Conservation (phyloP, 1,284 basidiomycete genomes). For the Sanghuangporus weigelae region DNA sequence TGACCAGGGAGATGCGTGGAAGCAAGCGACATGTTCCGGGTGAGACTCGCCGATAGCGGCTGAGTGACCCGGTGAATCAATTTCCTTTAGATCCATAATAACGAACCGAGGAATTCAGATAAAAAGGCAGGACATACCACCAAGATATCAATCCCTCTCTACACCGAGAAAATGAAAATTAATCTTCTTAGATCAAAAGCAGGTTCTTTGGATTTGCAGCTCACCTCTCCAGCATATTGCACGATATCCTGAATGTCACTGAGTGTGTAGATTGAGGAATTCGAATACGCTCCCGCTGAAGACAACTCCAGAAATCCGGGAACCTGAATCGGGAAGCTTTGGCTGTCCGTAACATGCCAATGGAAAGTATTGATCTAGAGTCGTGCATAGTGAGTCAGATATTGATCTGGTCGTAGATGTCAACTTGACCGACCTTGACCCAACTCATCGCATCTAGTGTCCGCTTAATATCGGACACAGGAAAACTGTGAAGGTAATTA, state of each 20-base stretch:
- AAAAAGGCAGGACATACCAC: constrained; percentile 27
- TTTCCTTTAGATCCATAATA: constrained; percentile 36
- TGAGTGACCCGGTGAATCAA: constrained; percentile 57
- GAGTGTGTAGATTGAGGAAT: constrained; percentile 50
- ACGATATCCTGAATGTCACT: constrained; percentile 61
- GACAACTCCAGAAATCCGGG: constrained; percentile 60
- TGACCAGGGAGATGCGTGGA: constrained; percentile 24
- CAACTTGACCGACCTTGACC: constrained; percentile 59
- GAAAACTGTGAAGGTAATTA: constrained; percentile 42
- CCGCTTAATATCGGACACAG: constrained; percentile 60
- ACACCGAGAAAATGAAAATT: not conserved
- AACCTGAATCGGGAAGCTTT: constrained; percentile 72
- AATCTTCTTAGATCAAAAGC: constrained; percentile 43
- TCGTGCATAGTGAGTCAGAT: constrained; percentile 5
- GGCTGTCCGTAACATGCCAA: constrained; percentile 76
- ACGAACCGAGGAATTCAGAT: not conserved
- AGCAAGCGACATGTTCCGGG: constrained; percentile 42
- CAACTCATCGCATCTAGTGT: constrained; percentile 82
- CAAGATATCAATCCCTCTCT: constrained; percentile 75
- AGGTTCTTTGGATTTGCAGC: constrained; percentile 21
- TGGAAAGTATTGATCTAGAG: constrained; percentile 65
- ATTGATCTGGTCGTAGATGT: constrained; percentile 5
- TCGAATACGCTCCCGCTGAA: constrained; percentile 62
- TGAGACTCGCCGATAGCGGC: constrained; percentile 36
- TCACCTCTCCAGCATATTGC: constrained; percentile 65